Evolutionary conservation across 2,329 filamentous ascomycete genomes (phyloP).

Genomic region (Trichoderma asperellum): DNA sequence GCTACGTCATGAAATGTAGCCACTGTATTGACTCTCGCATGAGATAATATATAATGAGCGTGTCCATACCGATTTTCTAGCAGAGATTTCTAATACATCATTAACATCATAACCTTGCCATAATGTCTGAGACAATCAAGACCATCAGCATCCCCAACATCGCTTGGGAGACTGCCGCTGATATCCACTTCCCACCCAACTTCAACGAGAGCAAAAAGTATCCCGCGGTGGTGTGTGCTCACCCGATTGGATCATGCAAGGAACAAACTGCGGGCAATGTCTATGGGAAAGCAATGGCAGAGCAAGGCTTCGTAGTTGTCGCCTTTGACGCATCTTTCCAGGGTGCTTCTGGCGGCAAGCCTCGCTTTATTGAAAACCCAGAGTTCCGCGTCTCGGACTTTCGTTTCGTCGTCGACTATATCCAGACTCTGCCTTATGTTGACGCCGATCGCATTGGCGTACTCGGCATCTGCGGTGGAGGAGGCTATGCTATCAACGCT

Average conservation of each 20-base stretch:
- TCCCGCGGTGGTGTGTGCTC: not conserved
- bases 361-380: not conserved
- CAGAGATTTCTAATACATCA: not conserved
- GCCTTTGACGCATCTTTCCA: not conserved
- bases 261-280: not conserved
- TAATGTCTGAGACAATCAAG: slow-evolving; percentile 6
- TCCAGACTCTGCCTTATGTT: not conserved
- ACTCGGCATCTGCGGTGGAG: not conserved
- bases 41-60: not conserved
- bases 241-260: not conserved
- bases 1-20: not conserved
- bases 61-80: not conserved
- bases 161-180: slow-evolving; percentile 1
- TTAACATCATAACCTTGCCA: not conserved
- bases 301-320: not conserved
- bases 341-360: not conserved
- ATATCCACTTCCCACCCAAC: not conserved
- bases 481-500: not conserved
- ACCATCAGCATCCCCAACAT: slow-evolving; percentile 6
- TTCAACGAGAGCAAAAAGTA: not conserved
- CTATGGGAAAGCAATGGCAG: not conserved
- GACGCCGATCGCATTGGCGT: not conserved
- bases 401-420: not conserved
- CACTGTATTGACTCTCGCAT: not conserved
- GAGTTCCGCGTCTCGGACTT: not conserved